Evolutionary conservation across 768 basidiomycete genomes (phyloP).

Genomic region (Leucocoprinus leucothites): DNA sequence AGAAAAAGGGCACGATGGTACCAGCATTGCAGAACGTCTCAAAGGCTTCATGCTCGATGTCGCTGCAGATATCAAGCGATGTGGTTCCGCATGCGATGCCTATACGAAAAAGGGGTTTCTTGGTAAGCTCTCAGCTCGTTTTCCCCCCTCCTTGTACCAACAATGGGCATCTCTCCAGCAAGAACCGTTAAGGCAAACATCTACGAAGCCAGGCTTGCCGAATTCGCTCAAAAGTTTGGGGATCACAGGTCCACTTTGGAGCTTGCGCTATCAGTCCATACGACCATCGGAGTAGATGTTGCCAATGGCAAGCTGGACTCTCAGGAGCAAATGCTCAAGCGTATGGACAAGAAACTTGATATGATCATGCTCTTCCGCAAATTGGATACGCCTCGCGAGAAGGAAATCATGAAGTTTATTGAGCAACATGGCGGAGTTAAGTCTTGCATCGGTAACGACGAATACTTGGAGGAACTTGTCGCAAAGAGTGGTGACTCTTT

Average conservation of each 20-base stretch:
- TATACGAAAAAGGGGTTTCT: slow-evolving; percentile 41
- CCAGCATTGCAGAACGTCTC: slow-evolving; percentile 26
- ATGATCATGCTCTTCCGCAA: slow-evolving; percentile 32
- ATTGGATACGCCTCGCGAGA: slow-evolving; percentile 36
- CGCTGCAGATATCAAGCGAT: slow-evolving; percentile 38
- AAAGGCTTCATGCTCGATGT: slow-evolving; percentile 23
- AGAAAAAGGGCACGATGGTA: slow-evolving; percentile 27
- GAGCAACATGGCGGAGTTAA: slow-evolving; percentile 35
- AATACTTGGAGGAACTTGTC: slow-evolving; percentile 28
- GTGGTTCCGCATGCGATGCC: slow-evolving; percentile 41
- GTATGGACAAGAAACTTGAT: slow-evolving; percentile 28
- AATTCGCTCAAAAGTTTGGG: slow-evolving; percentile 28
- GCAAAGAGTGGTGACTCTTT: slow-evolving; percentile 27
- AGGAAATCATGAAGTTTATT: slow-evolving; percentile 34
- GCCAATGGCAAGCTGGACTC: slow-evolving; percentile 27
- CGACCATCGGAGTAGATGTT: slow-evolving; percentile 31
- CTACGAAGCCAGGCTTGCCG: slow-evolving; percentile 36
- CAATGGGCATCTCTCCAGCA: slow-evolving; percentile 17
- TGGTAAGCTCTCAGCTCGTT: slow-evolving; percentile 19
- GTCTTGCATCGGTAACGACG: slow-evolving; percentile 30
- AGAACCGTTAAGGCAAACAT: slow-evolving; percentile 30
- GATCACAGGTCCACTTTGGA: slow-evolving; percentile 31
- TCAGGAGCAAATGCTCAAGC: slow-evolving; percentile 16
- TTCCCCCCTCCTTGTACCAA: background rate
- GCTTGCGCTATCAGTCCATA: slow-evolving; percentile 34